Conservation (phyloP, 2,329 filamentous ascomycete species). For the Penicillium crustosum region DNA sequence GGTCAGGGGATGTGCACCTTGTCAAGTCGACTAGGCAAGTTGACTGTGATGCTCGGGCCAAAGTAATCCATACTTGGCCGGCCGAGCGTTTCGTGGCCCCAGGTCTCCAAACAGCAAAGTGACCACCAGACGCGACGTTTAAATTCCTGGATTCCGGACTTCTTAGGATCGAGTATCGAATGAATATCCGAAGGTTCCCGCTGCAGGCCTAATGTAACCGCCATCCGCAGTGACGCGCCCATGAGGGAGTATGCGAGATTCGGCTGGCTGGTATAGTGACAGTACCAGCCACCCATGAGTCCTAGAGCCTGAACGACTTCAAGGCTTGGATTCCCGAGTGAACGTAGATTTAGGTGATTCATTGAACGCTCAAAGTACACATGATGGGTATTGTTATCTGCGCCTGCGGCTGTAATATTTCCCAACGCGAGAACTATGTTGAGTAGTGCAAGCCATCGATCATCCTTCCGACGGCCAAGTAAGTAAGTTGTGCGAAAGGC, state of each 20-base stretch:
- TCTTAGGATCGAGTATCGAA: constrained; percentile 35
- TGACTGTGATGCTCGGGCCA: constrained; percentile 63
- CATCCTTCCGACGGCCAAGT: constrained; percentile 61
- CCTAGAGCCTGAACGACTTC: constrained; percentile 68
- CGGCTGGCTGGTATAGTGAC: constrained; percentile 72
- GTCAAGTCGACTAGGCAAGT: constrained; percentile 53
- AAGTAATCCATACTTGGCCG: constrained; percentile 67
- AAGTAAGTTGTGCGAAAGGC: constrained; percentile 64
- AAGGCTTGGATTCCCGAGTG: constrained; percentile 66
- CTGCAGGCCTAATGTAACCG: constrained; percentile 68
- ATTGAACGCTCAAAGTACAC: constrained; percentile 67
- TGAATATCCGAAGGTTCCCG: constrained; percentile 53
- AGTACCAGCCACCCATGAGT: constrained; percentile 70
- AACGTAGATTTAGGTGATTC: constrained; percentile 63
- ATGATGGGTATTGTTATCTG: constrained; percentile 62
- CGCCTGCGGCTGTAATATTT: constrained; percentile 63
- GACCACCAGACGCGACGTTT: constrained; percentile 70
- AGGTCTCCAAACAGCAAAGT: constrained; percentile 68
- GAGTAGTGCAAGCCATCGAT: constrained; percentile 66
- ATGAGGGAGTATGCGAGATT: constrained; percentile 72
- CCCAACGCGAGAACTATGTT: constrained; percentile 76
- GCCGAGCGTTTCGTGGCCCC: constrained; percentile 67
- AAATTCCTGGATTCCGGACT: constrained; percentile 56
- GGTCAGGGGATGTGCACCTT: constrained; percentile 14
- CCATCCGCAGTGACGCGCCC: constrained; percentile 69